Evolutionary conservation across 148 eudicot genomes (phyloP).

Genomic region (Silene latifolia): DNA sequence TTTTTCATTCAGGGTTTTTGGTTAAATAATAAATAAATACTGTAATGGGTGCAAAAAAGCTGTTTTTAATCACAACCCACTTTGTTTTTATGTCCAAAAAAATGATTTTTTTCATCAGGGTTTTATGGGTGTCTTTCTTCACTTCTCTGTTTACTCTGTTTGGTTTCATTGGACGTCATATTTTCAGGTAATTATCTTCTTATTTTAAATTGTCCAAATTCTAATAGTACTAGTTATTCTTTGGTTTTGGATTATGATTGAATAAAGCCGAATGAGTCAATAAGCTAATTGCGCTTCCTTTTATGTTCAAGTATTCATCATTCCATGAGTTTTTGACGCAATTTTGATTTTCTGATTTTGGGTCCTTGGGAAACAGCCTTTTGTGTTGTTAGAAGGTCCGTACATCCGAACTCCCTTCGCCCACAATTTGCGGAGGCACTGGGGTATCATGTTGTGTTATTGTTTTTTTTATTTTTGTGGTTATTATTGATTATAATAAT

Average conservation of each 20-base stretch:
- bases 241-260: no score
- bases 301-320: no score
- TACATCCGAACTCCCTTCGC: no score
- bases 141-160: slow-evolving; percentile 43
- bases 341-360: not conserved
- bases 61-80: slow-evolving; percentile 21
- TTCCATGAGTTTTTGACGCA: no score
- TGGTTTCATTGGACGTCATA: slow-evolving; percentile 30
- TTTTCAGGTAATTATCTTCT: slow-evolving; percentile 51
- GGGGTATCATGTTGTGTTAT: no score
- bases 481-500: not conserved
- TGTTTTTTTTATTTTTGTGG: not conserved
- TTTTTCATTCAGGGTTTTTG: not conserved
- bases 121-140: slow-evolving; percentile 36
- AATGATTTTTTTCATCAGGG: slow-evolving; percentile 29
- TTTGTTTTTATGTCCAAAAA: slow-evolving; percentile 33
- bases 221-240: no score
- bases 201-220: not conserved
- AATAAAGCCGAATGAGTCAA: no score
- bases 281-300: no score
- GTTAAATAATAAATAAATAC: not conserved
- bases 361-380: not conserved
- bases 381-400: no score
- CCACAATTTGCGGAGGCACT: no score
- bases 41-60: slow-evolving; percentile 29